These are phyloP conservation scores for Asterella californica DNA, from an alignment of 225 moss, liverwort and hornwort genomes.

Conservation along the genomic window DNA sequence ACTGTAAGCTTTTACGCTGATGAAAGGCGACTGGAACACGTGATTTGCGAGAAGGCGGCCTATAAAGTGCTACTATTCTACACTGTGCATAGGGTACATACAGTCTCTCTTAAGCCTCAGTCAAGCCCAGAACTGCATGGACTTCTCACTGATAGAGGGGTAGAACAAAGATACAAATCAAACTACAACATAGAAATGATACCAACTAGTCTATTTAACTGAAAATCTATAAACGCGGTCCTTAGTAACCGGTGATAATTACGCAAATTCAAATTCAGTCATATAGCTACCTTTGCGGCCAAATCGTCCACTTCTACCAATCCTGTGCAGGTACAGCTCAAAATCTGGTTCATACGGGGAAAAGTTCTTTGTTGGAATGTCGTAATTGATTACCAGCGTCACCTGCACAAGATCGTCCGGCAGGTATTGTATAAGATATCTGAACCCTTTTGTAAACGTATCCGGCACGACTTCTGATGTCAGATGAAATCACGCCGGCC, in stretches of 20 bases:
- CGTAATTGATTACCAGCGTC: slow-evolving; percentile 85
- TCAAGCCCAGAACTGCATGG: too few relatives aligned
- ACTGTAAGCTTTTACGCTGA: too few relatives aligned
- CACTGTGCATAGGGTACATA: background rate
- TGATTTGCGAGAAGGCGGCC: too few relatives aligned
- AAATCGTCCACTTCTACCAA: slow-evolving; percentile 94
- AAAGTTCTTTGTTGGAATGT: slow-evolving; percentile 66
- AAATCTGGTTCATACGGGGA: slow-evolving; percentile 59
- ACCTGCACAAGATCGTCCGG: slow-evolving; percentile 48
- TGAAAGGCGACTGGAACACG: too few relatives aligned
- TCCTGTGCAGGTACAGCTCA: slow-evolving; percentile 92
- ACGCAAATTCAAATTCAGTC: background rate
- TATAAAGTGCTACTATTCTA: too few relatives aligned
- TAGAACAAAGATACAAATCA: too few relatives aligned
- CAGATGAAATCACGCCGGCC: background rate
- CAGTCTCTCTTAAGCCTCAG: background rate
- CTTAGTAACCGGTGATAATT: background rate
- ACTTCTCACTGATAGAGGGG: too few relatives aligned
- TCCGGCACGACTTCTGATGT: background rate
- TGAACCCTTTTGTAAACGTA: background rate
- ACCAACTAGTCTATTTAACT: background rate
- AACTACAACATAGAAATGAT: background rate
- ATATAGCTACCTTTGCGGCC: slow-evolving; percentile 71
- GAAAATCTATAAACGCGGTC: too few relatives aligned
- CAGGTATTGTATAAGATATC: background rate